Conservation (phyloP, 1,284 basidiomycete species). For the Caloboletus firmus region DNA sequence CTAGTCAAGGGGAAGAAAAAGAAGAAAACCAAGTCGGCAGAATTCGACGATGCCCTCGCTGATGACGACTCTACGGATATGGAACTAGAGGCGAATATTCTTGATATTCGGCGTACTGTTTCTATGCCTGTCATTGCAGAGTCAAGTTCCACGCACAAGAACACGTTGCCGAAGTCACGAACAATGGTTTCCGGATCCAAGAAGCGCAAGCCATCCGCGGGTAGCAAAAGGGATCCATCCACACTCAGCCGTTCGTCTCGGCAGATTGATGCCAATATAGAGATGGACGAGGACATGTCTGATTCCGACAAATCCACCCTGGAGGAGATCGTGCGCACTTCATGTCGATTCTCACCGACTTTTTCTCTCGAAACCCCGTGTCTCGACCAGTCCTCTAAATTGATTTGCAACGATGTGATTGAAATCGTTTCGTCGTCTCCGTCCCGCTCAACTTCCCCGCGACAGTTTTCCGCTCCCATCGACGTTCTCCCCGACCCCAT, state of each 20-base stretch:
- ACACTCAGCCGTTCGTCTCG: slow-evolving; percentile 43
- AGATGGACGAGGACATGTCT: slow-evolving; percentile 44
- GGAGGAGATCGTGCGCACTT: not conserved
- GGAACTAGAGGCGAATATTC: slow-evolving; percentile 54
- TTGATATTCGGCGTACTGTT: slow-evolving; percentile 47
- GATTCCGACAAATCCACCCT: not conserved
- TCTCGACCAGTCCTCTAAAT: slow-evolving; percentile 20
- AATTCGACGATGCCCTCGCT: slow-evolving; percentile 41
- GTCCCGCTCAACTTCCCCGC: slow-evolving; percentile 15
- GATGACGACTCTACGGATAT: slow-evolving; percentile 63
- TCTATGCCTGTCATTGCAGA: slow-evolving; percentile 41
- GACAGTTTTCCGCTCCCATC: not conserved
- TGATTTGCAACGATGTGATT: slow-evolving; percentile 27
- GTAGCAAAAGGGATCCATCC: slow-evolving; percentile 30
- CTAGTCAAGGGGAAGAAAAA: slow-evolving; percentile 45
- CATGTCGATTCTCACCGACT: slow-evolving; percentile 11
- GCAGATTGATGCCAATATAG: slow-evolving; percentile 50
- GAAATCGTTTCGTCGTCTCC: slow-evolving; percentile 34
- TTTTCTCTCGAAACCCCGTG: slow-evolving; percentile 21
- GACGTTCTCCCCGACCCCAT: not conserved
- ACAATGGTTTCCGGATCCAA: slow-evolving; percentile 30
- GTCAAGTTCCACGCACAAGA: slow-evolving; percentile 32
- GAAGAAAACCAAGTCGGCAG: slow-evolving; percentile 44
- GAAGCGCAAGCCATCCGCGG: slow-evolving; percentile 32
- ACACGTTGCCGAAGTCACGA: slow-evolving; percentile 39